Conservation (phyloP, 805 yeast species). For the Blastobotrys parvus region DNA sequence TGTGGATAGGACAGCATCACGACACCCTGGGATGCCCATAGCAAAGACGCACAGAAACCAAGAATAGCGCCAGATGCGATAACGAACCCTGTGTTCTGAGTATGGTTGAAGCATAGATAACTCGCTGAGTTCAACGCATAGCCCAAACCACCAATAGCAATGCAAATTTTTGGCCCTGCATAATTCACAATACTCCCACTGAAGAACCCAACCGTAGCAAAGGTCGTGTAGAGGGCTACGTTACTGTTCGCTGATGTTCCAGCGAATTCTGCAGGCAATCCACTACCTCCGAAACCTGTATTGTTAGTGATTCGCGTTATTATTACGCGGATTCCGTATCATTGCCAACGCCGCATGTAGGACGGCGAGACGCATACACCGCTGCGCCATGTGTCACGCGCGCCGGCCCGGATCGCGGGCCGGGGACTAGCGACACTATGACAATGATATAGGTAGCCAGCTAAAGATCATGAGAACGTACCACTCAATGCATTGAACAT, state of each 20-base stretch:
- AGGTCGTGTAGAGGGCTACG: conserved; percentile 46
- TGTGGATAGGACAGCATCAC: conserved; percentile 51
- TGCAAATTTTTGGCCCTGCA: conserved; percentile 38
- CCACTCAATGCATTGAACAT: conserved; percentile 42
- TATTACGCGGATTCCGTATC: too few relatives aligned
- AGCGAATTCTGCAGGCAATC: conserved; percentile 24
- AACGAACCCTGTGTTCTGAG: conserved; percentile 41
- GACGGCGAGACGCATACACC: too few relatives aligned
- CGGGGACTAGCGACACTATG: too few relatives aligned
- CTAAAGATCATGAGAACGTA: too few relatives aligned
- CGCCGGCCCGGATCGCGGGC: too few relatives aligned
- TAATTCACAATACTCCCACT: conserved; percentile 46
- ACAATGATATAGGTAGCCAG: too few relatives aligned
- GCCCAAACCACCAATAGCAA: conserved; percentile 39
- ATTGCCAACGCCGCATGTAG: too few relatives aligned
- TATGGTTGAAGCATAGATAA: conserved; percentile 36
- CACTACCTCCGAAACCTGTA: conserved; percentile 45
- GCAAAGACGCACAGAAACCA: conserved; percentile 46
- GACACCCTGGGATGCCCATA: conserved; percentile 55
- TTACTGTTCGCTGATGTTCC: conserved; percentile 44
- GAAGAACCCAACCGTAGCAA: conserved; percentile 50
- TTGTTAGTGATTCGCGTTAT: too few relatives aligned
- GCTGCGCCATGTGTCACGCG: too few relatives aligned
- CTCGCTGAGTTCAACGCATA: conserved; percentile 40
- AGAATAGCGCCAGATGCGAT: conserved; percentile 50